phyloP scores from a whole-genome alignment of 345 rosid species.

The Syzygium jambos region DNA sequence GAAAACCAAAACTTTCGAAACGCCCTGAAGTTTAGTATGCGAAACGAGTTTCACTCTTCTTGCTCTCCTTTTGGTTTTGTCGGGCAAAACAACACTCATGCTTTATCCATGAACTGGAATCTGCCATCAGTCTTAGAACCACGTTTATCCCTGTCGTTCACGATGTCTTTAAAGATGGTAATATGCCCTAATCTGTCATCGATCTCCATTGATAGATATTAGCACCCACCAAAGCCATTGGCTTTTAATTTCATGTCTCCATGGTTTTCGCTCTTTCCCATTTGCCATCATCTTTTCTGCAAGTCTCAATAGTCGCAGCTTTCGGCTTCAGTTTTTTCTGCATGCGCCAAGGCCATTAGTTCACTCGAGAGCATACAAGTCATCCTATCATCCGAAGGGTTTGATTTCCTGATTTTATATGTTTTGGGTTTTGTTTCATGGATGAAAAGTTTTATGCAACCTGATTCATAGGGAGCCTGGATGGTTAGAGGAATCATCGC shows the following conservation, averaged over 20 bases:
- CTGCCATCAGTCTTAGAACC: not conserved
- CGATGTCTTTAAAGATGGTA: not conserved
- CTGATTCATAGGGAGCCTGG: not conserved
- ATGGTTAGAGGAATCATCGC: not conserved
- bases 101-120: not conserved
- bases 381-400: not conserved
- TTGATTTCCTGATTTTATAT: not conserved
- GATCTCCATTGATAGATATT: not conserved
- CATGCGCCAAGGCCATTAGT: not conserved
- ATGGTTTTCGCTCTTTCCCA: not conserved
- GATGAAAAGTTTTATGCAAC: not conserved
- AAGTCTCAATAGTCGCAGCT: not conserved
- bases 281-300: not conserved
- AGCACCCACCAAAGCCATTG: not conserved
- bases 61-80: not conserved
- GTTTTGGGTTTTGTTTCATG: not conserved
- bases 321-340: not conserved
- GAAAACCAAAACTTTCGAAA: not conserved
- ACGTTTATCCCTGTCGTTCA: not conserved
- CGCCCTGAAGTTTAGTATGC: not conserved
- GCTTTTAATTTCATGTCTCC: not conserved
- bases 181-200: fast-evolving
- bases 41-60: not conserved
- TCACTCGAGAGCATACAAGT: not conserved
- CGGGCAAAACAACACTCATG: not conserved